Evolutionary conservation across 805 yeast species (phyloP), one percentile per base, ranked within the genome.

Genomic region (Saccharomyces jurei): DNA sequence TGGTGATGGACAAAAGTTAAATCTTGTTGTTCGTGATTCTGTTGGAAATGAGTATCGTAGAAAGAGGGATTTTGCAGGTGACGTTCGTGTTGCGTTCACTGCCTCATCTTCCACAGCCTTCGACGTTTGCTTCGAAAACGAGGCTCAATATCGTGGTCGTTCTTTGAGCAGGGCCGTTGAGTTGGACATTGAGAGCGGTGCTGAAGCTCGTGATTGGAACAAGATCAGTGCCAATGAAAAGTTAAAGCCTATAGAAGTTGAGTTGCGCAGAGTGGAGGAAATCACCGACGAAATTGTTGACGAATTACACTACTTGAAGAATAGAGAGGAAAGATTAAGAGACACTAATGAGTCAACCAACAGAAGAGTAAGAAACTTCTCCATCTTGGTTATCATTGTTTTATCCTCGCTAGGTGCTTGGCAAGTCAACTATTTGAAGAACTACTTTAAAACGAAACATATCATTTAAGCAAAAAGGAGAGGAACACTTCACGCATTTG

Each of bases 161-260:
- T 68, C 76, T 30, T 64, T 79, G 61, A 70, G 74, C 56, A 84
- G 98, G 71, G 85, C 85, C 52, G 76, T 94, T 63, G 97, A 90
- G 66, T 76, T 94, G 65, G 97, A 91, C 60, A 85, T 94, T 56
- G 98, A 94, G 71, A 84, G 90, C 58, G 99, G 99, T 48, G 88
- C 97, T 51, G 88, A 90, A 64, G 99, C 98, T 46, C 86, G 98
- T 72, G 98, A 94, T 74, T 94, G 98, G 97, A 89, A 90, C 68
- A 89, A 90, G 26, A 77, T 91, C 58, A 97, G 91, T 76, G 91
- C 96, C 49, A 81, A 87, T 48, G 98, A 94, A 72, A 89, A 89
- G 70, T 83, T 94, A 71, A 88, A 87, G 73, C 98, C 99, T 4
- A 82, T 86, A 51, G 99, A 94, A 73, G 84, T 91, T 54, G 95